Percentiles rank a stretch among this genome's conserved stretches.
Conservation (phyloP, 148 eudicot genomes). For the Oxyria digyna region DNA sequence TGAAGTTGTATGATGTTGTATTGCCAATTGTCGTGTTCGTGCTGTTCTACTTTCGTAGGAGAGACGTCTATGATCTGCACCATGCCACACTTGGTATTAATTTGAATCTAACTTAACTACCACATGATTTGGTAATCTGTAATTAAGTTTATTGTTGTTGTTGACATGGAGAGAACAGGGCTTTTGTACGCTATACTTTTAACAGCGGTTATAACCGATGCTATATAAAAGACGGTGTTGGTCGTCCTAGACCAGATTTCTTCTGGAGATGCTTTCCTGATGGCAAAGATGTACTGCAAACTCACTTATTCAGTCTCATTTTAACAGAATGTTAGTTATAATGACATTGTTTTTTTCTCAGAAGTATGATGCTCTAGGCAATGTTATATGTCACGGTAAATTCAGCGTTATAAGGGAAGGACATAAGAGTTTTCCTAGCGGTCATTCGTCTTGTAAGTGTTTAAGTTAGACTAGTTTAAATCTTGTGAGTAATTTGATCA, state of each 20-base stretch:
- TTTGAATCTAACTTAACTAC: too few relatives aligned
- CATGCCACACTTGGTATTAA: slow-evolving; percentile 66
- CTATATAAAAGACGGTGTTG: slow-evolving; percentile 93
- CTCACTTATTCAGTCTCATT: background rate
- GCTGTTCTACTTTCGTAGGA: slow-evolving; percentile 35
- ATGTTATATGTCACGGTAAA: slow-evolving; percentile 44
- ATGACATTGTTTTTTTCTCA: slow-evolving; percentile 5
- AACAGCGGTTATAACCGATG: slow-evolving; percentile 70
- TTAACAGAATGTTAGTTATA: background rate
- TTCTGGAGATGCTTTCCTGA: slow-evolving; percentile 93
- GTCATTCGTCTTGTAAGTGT: slow-evolving; percentile 77
- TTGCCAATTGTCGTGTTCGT: slow-evolving; percentile 47
- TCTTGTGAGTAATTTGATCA: background rate
- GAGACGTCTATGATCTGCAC: slow-evolving; percentile 74
- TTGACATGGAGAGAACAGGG: slow-evolving; percentile 27
- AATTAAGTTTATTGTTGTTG: too few relatives aligned
- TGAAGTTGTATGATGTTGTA: slow-evolving; percentile 44
- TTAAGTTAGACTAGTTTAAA: background rate
- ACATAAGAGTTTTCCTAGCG: slow-evolving; percentile 93
- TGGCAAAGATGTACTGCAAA: slow-evolving; percentile 43
- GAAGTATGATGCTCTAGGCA: slow-evolving; percentile 27
- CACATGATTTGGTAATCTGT: too few relatives aligned
- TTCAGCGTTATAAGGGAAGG: slow-evolving; percentile 62
- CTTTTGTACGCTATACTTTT: slow-evolving; percentile 51
- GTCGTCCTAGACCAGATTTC: slow-evolving; percentile 91